These are phyloP conservation scores for Asterophora lycoperdoides DNA, from an alignment of 768 basidiomycete species.

Conservation along the genomic window DNA sequence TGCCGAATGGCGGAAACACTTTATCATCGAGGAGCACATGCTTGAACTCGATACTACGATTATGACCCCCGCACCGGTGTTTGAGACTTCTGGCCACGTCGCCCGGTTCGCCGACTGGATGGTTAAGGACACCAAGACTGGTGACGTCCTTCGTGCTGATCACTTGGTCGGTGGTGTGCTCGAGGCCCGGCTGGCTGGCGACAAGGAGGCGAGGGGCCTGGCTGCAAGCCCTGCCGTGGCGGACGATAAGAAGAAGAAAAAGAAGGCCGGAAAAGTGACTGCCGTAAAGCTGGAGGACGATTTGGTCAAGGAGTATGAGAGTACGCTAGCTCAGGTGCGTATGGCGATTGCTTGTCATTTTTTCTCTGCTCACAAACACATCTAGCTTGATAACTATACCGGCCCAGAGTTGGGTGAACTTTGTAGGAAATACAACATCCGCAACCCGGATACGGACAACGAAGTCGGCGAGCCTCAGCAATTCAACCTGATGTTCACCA, in stretches of 20 bases:
- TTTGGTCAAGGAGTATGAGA: slow-evolving; percentile 73
- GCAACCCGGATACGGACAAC: slow-evolving; percentile 90
- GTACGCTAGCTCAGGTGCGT: slow-evolving; percentile 81
- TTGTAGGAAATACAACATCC: slow-evolving; percentile 72
- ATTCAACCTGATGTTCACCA: slow-evolving; percentile 99
- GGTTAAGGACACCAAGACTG: slow-evolving; percentile 94
- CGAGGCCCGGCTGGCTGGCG: slow-evolving; percentile 83
- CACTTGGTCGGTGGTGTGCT: slow-evolving; percentile 93
- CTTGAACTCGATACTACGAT: slow-evolving; percentile 97
- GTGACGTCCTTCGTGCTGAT: slow-evolving; percentile 94
- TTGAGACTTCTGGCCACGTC: slow-evolving; percentile 96
- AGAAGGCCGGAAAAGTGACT: slow-evolving; percentile 62
- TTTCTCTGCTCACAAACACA: neutral
- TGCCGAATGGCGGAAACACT: slow-evolving; percentile 94
- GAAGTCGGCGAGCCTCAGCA: slow-evolving; percentile 88
- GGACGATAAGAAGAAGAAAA: slow-evolving; percentile 74
- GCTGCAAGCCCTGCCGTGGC: slow-evolving; percentile 55
- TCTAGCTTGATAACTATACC: slow-evolving; percentile 87
- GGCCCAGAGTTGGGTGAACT: slow-evolving; percentile 87
- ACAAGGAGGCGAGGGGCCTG: slow-evolving; percentile 82
- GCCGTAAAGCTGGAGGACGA: slow-evolving; percentile 73
- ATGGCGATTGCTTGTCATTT: neutral
- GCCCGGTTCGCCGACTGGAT: slow-evolving; percentile 99
- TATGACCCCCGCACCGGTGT: slow-evolving; percentile 93
- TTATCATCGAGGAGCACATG: slow-evolving; percentile 98